Evolutionary conservation across 495 filamentous ascomycete genomes (phyloP).

Genomic region (Acidomyces sp.): DNA sequence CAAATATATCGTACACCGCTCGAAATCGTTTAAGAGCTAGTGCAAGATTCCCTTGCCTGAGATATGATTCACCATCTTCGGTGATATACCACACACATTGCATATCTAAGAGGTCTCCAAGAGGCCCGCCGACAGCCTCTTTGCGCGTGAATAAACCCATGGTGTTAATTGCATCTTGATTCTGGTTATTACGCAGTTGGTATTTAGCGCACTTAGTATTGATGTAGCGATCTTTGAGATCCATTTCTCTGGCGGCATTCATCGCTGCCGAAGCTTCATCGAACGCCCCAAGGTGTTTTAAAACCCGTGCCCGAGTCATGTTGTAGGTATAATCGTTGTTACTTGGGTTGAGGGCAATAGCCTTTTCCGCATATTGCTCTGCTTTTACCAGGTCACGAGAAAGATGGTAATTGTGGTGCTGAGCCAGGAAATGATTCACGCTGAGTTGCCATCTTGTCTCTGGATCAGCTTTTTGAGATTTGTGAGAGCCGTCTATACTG

Average conservation of each 20-base stretch:
- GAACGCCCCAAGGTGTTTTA: conserved; percentile 76
- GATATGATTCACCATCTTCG: conserved; percentile 84
- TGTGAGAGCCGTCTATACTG: conserved; percentile 17
- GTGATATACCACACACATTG: conserved; percentile 96
- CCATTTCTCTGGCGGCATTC: conserved; percentile 72
- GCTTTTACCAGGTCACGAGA: conserved; percentile 76
- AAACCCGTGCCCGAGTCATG: conserved; percentile 90
- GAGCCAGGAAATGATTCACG: conserved; percentile 80
- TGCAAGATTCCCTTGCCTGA: conserved; percentile 67
- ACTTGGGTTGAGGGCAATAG: conserved; percentile 59
- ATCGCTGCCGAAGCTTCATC: conserved; percentile 74
- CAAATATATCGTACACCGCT: conserved; percentile 79
- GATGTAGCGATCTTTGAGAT: conserved; percentile 87
- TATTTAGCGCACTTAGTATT: conserved; percentile 98
- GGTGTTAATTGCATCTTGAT: conserved; percentile 66
- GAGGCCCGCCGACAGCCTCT: conserved; percentile 72
- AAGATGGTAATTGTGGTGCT: conserved; percentile 88
- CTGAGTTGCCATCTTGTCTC: conserved; percentile 48
- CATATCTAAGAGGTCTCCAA: conserved; percentile 93
- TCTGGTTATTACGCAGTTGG: conserved; percentile 82
- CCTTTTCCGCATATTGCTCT: conserved; percentile 68
- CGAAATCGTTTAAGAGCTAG: conserved; percentile 86
- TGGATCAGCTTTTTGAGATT: conserved; percentile 35
- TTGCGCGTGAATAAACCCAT: conserved; percentile 93
- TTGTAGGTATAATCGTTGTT: conserved; percentile 65